Evolutionary conservation across 257 asterid species (phyloP).

Genomic region (Leptodermis oblonga): DNA sequence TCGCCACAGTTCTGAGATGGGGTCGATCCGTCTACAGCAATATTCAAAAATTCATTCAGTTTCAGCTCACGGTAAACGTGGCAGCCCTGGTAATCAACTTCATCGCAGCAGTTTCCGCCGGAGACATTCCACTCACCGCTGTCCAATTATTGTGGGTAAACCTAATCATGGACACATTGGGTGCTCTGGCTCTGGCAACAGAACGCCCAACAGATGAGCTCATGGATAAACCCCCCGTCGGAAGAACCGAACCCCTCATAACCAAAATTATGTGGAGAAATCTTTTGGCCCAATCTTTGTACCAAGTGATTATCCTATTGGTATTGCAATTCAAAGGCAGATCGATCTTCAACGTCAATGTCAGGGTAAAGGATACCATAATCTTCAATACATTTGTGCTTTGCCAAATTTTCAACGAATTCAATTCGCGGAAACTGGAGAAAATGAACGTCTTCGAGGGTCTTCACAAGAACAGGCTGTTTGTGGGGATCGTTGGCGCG

Average conservation of each 20-base stretch:
- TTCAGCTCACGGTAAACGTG: slow-evolving; percentile 40
- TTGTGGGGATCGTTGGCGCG: slow-evolving; percentile 18
- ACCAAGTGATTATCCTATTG: slow-evolving; percentile 18
- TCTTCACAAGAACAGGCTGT: slow-evolving; percentile 16
- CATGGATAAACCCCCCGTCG: slow-evolving; percentile 24
- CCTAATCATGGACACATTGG: slow-evolving; percentile 27
- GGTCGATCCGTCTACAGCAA: slow-evolving; percentile 39
- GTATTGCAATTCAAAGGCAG: slow-evolving; percentile 17
- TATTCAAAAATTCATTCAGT: slow-evolving; percentile 40
- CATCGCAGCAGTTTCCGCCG: slow-evolving; percentile 27
- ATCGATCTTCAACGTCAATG: slow-evolving; percentile 13
- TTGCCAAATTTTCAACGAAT: slow-evolving; percentile 27
- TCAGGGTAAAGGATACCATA: slow-evolving; percentile 15
- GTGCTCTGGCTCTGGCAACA: slow-evolving; percentile 26
- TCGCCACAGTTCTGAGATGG: slow-evolving; percentile 36
- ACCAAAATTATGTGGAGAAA: slow-evolving; percentile 28
- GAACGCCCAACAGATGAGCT: slow-evolving; percentile 23
- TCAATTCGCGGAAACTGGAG: slow-evolving; percentile 25
- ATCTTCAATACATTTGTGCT: slow-evolving; percentile 24
- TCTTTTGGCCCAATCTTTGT: slow-evolving; percentile 22
- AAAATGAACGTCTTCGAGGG: slow-evolving; percentile 22
- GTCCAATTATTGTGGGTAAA: slow-evolving; percentile 25
- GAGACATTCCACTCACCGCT: slow-evolving; percentile 24
- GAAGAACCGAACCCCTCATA: slow-evolving; percentile 20
- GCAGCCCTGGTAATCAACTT: slow-evolving; percentile 38